phyloP scores from a whole-genome alignment of 306 rosid genomes.

The Senna siamea region DNA sequence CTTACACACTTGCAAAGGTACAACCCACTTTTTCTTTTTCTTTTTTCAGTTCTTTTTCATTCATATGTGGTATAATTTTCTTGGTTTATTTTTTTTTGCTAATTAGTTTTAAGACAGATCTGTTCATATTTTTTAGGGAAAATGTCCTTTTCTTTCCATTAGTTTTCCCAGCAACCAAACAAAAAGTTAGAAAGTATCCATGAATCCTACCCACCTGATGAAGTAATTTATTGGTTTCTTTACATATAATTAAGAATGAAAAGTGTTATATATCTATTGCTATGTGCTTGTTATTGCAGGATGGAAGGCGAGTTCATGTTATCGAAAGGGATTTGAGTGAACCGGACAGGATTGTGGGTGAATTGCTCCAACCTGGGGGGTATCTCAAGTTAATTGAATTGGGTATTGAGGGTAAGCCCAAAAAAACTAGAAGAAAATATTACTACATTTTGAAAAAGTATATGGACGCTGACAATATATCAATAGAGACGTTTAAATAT shows the following conservation, averaged over 20 bases:
- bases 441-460: no score
- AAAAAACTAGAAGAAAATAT: background rate
- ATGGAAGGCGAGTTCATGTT: conserved; percentile 63
- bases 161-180: conserved; percentile 7
- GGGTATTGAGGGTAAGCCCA: conserved; percentile 70
- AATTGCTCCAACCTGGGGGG: conserved; percentile 89
- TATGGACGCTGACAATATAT: no score
- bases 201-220: no score
- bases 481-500: no score
- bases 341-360: conserved; percentile 90
- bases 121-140: no score
- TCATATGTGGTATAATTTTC: no score
- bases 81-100: no score
- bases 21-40: background rate
- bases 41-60: background rate
- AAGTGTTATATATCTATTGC: background rate
- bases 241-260: no score
- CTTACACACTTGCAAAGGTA: conserved; percentile 71
- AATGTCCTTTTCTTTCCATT: background rate
- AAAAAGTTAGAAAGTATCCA: background rate
- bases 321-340: conserved; percentile 73
- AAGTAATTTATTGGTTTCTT: background rate
- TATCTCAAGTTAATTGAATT: conserved; percentile 77
- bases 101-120: background rate
- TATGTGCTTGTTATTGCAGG: conserved; percentile 42